Evolutionary conservation across 352 stramenopile genomes (phyloP).

Genomic region (Phytophthora fragariae): DNA sequence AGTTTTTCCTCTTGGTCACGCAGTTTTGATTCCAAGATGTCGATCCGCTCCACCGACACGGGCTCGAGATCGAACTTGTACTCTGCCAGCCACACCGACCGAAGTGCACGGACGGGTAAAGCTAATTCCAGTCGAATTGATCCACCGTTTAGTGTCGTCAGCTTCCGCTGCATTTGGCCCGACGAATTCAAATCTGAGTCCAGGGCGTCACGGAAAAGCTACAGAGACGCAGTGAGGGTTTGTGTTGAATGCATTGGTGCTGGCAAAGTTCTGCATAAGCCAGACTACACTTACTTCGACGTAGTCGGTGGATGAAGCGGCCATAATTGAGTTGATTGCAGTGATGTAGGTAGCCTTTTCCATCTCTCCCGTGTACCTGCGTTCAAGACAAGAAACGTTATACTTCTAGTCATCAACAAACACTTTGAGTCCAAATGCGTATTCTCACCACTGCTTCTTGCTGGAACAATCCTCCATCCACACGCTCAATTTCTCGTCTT

Average conservation of each 20-base stretch:
- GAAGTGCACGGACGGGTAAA: background rate
- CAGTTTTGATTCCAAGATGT: conserved; percentile 1
- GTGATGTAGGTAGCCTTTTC: background rate
- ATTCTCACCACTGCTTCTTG: background rate
- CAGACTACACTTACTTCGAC: background rate
- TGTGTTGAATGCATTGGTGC: background rate
- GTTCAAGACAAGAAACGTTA: background rate
- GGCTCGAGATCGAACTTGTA: background rate
- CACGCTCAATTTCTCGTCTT: background rate
- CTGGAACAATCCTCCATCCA: conserved; percentile 8
- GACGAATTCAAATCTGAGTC: conserved; percentile 2
- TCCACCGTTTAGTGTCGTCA: background rate
- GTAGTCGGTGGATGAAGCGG: background rate
- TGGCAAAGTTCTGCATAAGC: background rate
- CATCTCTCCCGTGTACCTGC: background rate
- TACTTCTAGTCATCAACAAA: background rate
- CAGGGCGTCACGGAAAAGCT: background rate
- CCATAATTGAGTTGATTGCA: background rate
- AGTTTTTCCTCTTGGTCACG: background rate
- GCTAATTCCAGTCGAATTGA: background rate
- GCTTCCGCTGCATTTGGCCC: background rate
- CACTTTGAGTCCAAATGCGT: background rate
- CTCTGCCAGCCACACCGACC: background rate
- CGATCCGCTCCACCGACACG: conserved; percentile 2
- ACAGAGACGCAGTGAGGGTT: background rate